Percentiles rank a stretch among this genome's conserved stretches.
These are phyloP conservation scores for Penicillium sp. DNA, from an alignment of 2,329 filamentous ascomycete genomes.

Conservation along the genomic window DNA sequence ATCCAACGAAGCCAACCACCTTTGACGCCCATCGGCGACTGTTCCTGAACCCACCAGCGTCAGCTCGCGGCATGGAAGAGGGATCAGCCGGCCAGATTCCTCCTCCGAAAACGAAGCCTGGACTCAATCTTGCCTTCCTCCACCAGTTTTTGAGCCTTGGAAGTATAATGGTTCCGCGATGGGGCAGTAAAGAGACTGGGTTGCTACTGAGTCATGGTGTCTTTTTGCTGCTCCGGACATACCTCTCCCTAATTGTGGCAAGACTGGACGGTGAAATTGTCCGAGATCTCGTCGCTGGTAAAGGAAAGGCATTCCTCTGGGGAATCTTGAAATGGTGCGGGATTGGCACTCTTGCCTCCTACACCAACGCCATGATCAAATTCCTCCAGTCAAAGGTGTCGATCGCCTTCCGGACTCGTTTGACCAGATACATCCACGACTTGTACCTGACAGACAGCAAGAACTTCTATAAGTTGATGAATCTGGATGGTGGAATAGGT, in stretches of 20 bases:
- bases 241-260: conserved; percentile 87
- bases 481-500: conserved; percentile 86
- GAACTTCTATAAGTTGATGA: conserved; percentile 93
- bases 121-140: conserved; percentile 88
- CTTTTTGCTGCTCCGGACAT: conserved; percentile 87
- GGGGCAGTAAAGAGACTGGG: conserved; percentile 92
- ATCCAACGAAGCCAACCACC: conserved; percentile 82
- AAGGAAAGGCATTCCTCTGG: conserved; percentile 80
- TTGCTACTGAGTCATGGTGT: conserved; percentile 80
- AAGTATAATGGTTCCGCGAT: conserved; percentile 95
- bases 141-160: conserved; percentile 94
- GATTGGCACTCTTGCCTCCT: conserved; percentile 85
- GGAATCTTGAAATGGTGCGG: conserved; percentile 94
- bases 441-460: conserved; percentile 90
- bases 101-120: conserved; percentile 83
- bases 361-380: conserved; percentile 99
- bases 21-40: conserved; percentile 93
- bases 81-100: conserved; percentile 60
- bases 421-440: conserved; percentile 96
- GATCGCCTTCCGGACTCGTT: conserved; percentile 89
- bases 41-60: conserved; percentile 83
- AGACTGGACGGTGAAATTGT: conserved; percentile 94
- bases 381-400: conserved; percentile 96
- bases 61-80: conserved; percentile 68
- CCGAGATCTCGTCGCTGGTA: conserved; percentile 88